Base-by-base conservation (phyloP, 2,329 filamentous ascomycete species). In the Epichloe glyceriae region DNA sequence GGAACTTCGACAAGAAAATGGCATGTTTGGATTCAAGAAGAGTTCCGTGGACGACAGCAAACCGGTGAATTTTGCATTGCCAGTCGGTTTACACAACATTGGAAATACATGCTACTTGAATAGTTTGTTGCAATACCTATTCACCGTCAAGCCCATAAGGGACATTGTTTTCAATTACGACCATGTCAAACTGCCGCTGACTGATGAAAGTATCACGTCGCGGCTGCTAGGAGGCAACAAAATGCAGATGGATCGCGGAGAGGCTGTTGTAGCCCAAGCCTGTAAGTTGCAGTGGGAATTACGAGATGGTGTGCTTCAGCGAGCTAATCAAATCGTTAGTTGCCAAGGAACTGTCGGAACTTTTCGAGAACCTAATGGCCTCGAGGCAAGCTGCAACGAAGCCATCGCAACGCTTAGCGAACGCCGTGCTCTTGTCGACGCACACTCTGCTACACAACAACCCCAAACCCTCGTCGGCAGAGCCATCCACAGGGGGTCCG, bases 41-140 rank as follows among this genome's bases (percentile, higher is more conserved):
- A 46, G 52, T 37, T 50, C 34, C n/a, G 43, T 30, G 19, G 46
- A 48, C 30, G 49, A 49, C 6, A 40, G 30, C n/a, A 43, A 42
- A 40, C 49, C 59, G 3, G 61, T 62, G 14, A 61, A 71, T 50
- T 60, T 68, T 45, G 72, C 78, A 33, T 82, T 87, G 65, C 93
- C 93, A 0, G 86, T 95, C 20, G 93, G 93, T 0, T 75, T 97
- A 5, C 79, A 83, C 55, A 98, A 97, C 59, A 95, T 97, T 52
- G 90, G 93, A 53, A 98, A 98, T 61, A 98, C 94, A 0, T 98
- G 93, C 65, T 98, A 98, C 61, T 75, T 98, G 50, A 98, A 98
- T 71, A 97, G 91, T 67, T 78, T 98, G 46, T 74, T 98, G 10
- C 93, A 98, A 60, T 97, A 95, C 63, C 85, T 96, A 57, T 96